phyloP scores from a whole-genome alignment of 345 rosid genomes.

The Syzygium oleosum region DNA sequence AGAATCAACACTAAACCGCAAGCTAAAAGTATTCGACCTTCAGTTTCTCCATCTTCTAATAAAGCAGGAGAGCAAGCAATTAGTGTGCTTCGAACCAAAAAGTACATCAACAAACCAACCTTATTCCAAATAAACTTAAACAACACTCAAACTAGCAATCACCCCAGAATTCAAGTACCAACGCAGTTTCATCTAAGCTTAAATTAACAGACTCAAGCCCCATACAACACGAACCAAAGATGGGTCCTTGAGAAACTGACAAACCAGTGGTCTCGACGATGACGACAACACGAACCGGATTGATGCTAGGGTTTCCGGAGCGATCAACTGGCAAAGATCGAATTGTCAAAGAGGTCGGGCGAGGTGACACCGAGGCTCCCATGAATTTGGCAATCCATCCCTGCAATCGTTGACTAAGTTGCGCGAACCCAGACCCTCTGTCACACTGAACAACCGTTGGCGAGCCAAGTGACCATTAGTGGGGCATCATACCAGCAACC shows the following conservation, averaged over 20 bases:
- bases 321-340: accelerated
- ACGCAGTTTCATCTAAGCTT: neutral
- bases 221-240: neutral
- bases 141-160: neutral
- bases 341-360: neutral
- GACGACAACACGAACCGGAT: neutral
- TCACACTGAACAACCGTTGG: neutral
- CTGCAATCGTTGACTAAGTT: neutral
- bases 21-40: no score
- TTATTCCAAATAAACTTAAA: no score
- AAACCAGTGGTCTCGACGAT: neutral
- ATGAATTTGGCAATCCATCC: neutral
- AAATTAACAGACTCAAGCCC: neutral
- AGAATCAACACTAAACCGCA: no score
- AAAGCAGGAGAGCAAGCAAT: no score
- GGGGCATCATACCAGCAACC: neutral
- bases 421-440: neutral
- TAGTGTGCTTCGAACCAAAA: neutral
- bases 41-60: neutral
- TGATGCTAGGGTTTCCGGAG: neutral
- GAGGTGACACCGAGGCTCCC: neutral
- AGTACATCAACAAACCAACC: neutral
- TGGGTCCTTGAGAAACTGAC: neutral
- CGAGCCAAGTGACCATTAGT: neutral
- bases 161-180: neutral